Evolutionary conservation across 2,329 filamentous ascomycete genomes (phyloP), one percentile per base, ranked within the genome.

Genomic region (Aspergillus sojae): DNA sequence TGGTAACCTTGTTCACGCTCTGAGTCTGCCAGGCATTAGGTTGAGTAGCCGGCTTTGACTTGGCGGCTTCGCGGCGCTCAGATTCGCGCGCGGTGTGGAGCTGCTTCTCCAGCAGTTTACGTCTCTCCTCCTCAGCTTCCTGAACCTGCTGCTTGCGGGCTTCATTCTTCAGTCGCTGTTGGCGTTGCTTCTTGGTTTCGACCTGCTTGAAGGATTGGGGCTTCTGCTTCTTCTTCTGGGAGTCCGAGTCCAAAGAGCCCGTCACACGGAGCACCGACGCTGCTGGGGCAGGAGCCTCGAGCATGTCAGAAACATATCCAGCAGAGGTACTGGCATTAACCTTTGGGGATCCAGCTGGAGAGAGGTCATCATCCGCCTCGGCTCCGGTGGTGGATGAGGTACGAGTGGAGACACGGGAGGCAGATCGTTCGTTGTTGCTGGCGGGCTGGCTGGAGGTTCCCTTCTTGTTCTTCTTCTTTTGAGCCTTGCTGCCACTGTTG

Each of bases 131-230:
- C 81, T 97, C 94, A 0, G 90, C 88, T 71, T 91, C 90, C 74
- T 94, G 90, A 34, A 91, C 88, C 62, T 87, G 84, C 34, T 84
- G 83, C 84, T 92, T 95, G 72, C 89, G 88, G 62, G 88, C 90
- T 80, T 97, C 93, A 43, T 87, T 89, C 88, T 97, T 97, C 82
- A 91, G 88, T 70, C 90, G 88, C 82, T 97, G 95, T 83, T 97
- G 94, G 64, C 93, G 89, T 82, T 96, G 92, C 84, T 97, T 97
- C 90, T 97, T 97, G 23, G 90, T 91, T 83, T 97, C 91, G 21
- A 85, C 86, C 56, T 86, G 85, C 77, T 92, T 88, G 67, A 86
- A 83, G 46, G 84, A 81, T 81, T 89, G 87, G 58, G 74, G 65
- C 68, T 83, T 80, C 71, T 86, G 83, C 80, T 88, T 88, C 80